These are phyloP conservation scores for Apiospora koreana DNA, from an alignment of 2,329 filamentous ascomycete species.

Conservation along the genomic window DNA sequence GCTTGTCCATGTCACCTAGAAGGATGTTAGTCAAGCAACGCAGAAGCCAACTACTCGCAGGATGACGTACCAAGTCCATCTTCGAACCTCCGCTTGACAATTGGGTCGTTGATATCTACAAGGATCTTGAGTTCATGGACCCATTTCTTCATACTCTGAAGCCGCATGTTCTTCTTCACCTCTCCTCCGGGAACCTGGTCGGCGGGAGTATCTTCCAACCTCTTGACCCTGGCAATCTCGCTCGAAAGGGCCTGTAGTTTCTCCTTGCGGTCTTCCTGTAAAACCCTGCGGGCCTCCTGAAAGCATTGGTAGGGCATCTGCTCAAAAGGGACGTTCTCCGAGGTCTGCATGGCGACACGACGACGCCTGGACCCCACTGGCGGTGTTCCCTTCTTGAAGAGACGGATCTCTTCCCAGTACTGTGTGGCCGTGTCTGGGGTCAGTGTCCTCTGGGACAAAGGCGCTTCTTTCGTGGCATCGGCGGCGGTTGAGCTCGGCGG, in stretches of 20 bases:
- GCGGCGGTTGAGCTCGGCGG: conserved; percentile 22
- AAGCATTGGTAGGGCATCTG: conserved; percentile 96
- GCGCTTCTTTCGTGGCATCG: conserved; percentile 14
- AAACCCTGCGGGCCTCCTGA: conserved; percentile 86
- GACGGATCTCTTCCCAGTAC: conserved; percentile 62
- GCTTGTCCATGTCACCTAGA: conserved; percentile 90
- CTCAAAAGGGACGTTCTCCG: conserved; percentile 78
- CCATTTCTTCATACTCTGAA: conserved; percentile 70
- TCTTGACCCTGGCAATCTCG: conserved; percentile 68
- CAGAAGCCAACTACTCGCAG: background rate
- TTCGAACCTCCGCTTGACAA: conserved; percentile 92
- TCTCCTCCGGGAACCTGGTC: conserved; percentile 63
- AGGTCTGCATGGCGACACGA: conserved; percentile 68
- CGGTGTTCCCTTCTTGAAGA: conserved; percentile 67
- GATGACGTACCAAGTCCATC: conserved; percentile 76
- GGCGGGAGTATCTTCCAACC: conserved; percentile 60
- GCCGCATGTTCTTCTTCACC: conserved; percentile 62
- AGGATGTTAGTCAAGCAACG: conserved; percentile 19
- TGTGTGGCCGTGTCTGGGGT: conserved; percentile 71
- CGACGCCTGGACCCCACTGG: conserved; percentile 85
- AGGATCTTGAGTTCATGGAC: conserved; percentile 82
- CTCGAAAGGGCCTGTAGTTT: conserved; percentile 74
- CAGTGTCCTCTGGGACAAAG: conserved; percentile 42
- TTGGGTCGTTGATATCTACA: conserved; percentile 92
- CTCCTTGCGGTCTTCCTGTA: conserved; percentile 76